Evolutionary conservation across 2,329 filamentous ascomycete species (phyloP).

Genomic region (Colletotrichum sp.): DNA sequence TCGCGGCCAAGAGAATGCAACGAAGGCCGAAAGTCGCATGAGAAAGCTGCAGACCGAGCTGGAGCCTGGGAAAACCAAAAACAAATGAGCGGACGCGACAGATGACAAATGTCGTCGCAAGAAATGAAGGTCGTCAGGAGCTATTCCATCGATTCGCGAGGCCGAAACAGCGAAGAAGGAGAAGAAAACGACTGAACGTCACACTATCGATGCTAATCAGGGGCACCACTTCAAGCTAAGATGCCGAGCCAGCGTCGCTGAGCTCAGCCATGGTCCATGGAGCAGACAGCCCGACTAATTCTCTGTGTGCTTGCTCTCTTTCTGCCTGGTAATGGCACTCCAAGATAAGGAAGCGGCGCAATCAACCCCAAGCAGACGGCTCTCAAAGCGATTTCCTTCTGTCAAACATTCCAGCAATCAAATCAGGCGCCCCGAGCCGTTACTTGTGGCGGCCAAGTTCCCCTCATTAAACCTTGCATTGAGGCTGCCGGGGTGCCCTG

Average conservation of each 20-base stretch:
- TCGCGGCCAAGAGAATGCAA: neutral
- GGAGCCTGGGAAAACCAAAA: neutral
- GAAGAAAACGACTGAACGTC: neutral
- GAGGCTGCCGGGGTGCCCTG: neutral
- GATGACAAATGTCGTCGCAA: neutral
- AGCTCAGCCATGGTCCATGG: neutral
- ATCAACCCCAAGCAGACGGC: neutral
- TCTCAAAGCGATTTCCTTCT: neutral
- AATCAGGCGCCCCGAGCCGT: neutral
- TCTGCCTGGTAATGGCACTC: neutral
- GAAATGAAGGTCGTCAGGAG: neutral
- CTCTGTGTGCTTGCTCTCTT: neutral
- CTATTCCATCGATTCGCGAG: neutral
- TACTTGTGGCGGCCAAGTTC: neutral
- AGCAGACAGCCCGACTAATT: neutral
- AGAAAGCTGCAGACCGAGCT: neutral
- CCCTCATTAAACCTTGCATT: constrained; percentile 16
- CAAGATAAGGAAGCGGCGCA: neutral
- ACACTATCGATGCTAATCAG: neutral
- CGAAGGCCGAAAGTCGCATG: neutral
- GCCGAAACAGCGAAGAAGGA: neutral
- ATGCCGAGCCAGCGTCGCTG: neutral
- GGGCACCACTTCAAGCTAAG: neutral
- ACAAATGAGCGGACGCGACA: constrained; percentile 4
- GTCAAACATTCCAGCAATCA: constrained; percentile 1